Percentiles rank a stretch among this genome's conserved stretches.
phyloP scores from a whole-genome alignment of 1,284 basidiomycete species.

The Leccinum fallax region DNA sequence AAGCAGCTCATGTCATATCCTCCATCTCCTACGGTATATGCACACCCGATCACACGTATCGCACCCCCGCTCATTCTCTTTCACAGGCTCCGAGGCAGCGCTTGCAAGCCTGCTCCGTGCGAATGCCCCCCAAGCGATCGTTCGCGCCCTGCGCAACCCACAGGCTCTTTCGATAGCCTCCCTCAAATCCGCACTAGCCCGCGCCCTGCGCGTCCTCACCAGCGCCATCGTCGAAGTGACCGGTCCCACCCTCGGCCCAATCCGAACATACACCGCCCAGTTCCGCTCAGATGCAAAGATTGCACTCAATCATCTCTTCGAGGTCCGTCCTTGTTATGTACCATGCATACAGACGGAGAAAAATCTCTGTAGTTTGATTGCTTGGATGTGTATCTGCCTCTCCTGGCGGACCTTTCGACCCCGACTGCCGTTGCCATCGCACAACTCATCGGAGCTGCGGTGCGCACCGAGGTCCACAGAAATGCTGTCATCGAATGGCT shows the following conservation, averaged over 20 bases:
- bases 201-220: slow-evolving; percentile 61
- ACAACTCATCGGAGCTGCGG: slow-evolving; percentile 54
- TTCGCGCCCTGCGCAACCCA: slow-evolving; percentile 56
- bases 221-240: slow-evolving; percentile 61
- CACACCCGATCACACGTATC: background rate
- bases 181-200: slow-evolving; percentile 58
- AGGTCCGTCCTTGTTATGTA: slow-evolving; percentile 42
- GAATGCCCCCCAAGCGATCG: slow-evolving; percentile 55
- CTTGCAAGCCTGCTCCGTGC: slow-evolving; percentile 56
- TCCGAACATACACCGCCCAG: slow-evolving; percentile 47
- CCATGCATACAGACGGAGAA: background rate
- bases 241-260: slow-evolving; percentile 67
- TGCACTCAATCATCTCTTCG: slow-evolving; percentile 61
- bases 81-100: slow-evolving; percentile 59
- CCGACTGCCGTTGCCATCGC: slow-evolving; percentile 52
- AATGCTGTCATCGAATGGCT: slow-evolving; percentile 63
- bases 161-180: slow-evolving; percentile 41
- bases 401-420: slow-evolving; percentile 47
- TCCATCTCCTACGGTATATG: slow-evolving; percentile 64
- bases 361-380: slow-evolving; percentile 47
- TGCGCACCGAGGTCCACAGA: slow-evolving; percentile 59
- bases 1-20: slow-evolving; percentile 72
- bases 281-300: slow-evolving; percentile 54
- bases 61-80: background rate
- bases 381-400: slow-evolving; percentile 66